Evolutionary conservation across 1,284 basidiomycete genomes (phyloP).

Genomic region (Apiotrichum sp.): DNA sequence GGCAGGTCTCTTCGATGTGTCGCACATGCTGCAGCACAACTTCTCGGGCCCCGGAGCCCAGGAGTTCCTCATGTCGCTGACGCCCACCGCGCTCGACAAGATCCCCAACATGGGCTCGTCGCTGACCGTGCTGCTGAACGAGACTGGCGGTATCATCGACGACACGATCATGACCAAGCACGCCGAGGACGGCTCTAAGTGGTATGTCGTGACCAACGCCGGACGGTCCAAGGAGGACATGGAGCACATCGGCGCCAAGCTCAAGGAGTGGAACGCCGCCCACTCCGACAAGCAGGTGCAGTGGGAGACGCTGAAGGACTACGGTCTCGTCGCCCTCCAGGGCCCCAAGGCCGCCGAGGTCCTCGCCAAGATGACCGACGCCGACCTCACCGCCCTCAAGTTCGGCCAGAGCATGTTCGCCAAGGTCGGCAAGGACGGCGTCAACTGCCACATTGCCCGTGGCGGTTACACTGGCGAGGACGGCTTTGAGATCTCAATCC

Average conservation of each 20-base stretch:
- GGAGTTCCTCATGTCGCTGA: conserved; percentile 76
- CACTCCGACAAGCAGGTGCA: conserved; percentile 61
- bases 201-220: conserved; percentile 96
- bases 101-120: conserved; percentile 67
- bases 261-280: conserved; percentile 67
- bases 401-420: conserved; percentile 77
- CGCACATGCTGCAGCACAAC: conserved; percentile 91
- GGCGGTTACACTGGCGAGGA: conserved; percentile 99
- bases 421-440: conserved; percentile 55
- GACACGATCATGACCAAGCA: conserved; percentile 83
- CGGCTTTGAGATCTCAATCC: conserved; percentile 96
- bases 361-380: conserved; percentile 63
- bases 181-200: conserved; percentile 59
- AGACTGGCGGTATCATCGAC: conserved; percentile 88
- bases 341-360: conserved; percentile 78
- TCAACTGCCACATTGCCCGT: conserved; percentile 84
- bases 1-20: conserved; percentile 92
- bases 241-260: conserved; percentile 63
- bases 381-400: conserved; percentile 63
- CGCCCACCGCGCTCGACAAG: conserved; percentile 68
- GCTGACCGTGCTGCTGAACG: conserved; percentile 82
- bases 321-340: conserved; percentile 87
- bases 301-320: conserved; percentile 72
- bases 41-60: conserved; percentile 69
- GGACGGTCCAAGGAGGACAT: conserved; percentile 76